These are phyloP conservation scores for Boeremia exigua DNA, from an alignment of 2,329 filamentous ascomycete species.

Conservation along the genomic window DNA sequence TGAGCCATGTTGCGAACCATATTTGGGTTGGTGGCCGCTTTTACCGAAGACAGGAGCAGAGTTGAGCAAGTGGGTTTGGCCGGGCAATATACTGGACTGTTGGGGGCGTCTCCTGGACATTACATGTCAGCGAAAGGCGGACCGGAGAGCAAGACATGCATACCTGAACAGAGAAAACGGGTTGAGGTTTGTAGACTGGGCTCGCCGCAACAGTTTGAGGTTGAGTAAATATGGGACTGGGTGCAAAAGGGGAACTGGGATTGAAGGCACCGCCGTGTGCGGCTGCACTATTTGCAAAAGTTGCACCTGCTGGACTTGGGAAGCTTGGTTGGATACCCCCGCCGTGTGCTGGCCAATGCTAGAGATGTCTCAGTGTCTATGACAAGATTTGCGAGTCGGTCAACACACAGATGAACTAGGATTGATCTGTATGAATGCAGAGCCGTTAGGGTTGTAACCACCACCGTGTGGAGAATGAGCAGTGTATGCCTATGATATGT, in stretches of 20 bases:
- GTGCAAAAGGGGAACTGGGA: constrained; percentile 18
- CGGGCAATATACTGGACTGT: constrained; percentile 11
- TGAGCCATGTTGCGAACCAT: constrained; percentile 22
- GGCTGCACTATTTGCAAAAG: neutral
- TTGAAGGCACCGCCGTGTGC: constrained; percentile 24
- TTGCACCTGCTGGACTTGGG: neutral
- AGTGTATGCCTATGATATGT: constrained; percentile 27
- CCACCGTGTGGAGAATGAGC: constrained; percentile 28
- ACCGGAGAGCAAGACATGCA: no score
- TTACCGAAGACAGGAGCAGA: constrained; percentile 24
- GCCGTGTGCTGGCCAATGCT: constrained; percentile 6
- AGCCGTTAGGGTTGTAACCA: constrained; percentile 24
- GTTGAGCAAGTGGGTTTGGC: constrained; percentile 26
- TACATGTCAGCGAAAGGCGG: neutral
- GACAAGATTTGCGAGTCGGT: no score
- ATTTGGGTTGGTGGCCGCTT: neutral
- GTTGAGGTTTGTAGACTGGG: constrained; percentile 17
- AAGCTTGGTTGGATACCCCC: neutral
- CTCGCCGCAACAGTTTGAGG: constrained; percentile 12
- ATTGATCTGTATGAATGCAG: constrained; percentile 17
- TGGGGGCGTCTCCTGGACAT: constrained; percentile 18
- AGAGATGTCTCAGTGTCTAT: neutral
- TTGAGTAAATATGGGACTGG: constrained; percentile 13
- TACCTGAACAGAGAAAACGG: constrained; percentile 20
- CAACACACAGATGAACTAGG: constrained; percentile 11